Percentiles rank a stretch among this genome's conserved stretches.
These are phyloP conservation scores for Protomyces inouyei DNA, from an alignment of 1,139 yeast species.

Conservation along the genomic window DNA sequence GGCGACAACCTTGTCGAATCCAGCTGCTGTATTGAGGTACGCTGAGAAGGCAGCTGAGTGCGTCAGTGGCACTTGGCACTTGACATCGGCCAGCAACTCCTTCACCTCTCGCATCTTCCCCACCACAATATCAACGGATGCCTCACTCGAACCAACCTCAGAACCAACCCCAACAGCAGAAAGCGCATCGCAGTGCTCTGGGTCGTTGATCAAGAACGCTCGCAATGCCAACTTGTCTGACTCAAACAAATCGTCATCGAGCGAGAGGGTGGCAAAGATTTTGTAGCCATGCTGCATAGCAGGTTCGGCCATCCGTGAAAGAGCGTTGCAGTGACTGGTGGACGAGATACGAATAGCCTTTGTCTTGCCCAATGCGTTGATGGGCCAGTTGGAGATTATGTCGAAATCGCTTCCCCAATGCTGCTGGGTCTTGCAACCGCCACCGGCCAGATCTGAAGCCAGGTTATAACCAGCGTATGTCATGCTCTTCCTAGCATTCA, in stretches of 20 bases:
- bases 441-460: slow-evolving; percentile 53
- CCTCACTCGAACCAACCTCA: slow-evolving; percentile 83
- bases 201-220: slow-evolving; percentile 66
- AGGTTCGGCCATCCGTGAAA: slow-evolving; percentile 78
- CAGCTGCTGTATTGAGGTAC: too few species aligned
- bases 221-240: slow-evolving; percentile 66
- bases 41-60: too few species aligned
- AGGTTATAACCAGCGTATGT: not conserved
- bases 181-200: slow-evolving; percentile 59
- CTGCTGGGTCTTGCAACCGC: slow-evolving; percentile 63
- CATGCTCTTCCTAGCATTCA: too few species aligned
- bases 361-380: slow-evolving; percentile 44
- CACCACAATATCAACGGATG: slow-evolving; percentile 42
- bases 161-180: slow-evolving; percentile 80
- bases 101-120: slow-evolving; percentile 52
- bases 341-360: slow-evolving; percentile 70
- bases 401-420: slow-evolving; percentile 65
- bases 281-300: slow-evolving; percentile 59
- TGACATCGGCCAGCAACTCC: slow-evolving; percentile 31
- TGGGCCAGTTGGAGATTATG: slow-evolving; percentile 52
- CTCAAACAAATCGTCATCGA: slow-evolving; percentile 55
- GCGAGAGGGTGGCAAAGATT: slow-evolving; percentile 83
- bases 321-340: slow-evolving; percentile 80
- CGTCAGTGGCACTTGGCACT: too few species aligned
- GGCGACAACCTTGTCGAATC: too few species aligned